Percentiles rank a stretch among this genome's conserved stretches.
Conservation (phyloP, 1,139 yeast species). For the Protomyces macrosporus region DNA sequence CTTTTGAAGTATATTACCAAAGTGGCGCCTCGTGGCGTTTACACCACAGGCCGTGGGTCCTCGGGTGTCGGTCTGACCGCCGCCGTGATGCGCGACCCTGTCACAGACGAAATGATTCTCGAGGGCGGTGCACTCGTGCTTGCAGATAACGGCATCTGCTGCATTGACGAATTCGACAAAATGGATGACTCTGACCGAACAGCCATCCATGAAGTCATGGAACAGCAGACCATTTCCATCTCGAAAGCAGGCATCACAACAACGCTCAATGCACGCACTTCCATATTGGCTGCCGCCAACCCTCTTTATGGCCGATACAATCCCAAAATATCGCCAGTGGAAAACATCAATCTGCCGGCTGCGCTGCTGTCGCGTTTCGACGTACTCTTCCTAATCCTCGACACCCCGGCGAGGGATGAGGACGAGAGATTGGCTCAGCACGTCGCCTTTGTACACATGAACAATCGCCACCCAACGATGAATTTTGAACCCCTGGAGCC, state of each 20-base stretch:
- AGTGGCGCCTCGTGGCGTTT: slow-evolving; percentile 94
- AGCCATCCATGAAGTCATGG: slow-evolving; percentile 99
- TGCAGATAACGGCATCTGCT: slow-evolving; percentile 97
- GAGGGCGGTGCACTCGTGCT: slow-evolving; percentile 98
- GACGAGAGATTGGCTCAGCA: slow-evolving; percentile 88
- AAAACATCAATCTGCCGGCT: slow-evolving; percentile 93
- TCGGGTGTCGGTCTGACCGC: slow-evolving; percentile 99
- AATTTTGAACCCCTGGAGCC: slow-evolving; percentile 75
- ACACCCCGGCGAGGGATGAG: slow-evolving; percentile 69
- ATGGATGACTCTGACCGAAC: slow-evolving; percentile 98
- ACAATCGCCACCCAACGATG: slow-evolving; percentile 75
- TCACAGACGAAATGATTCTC: slow-evolving; percentile 94
- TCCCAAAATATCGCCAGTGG: slow-evolving; percentile 83
- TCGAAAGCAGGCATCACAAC: slow-evolving; percentile 98
- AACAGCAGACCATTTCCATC: slow-evolving; percentile 95
- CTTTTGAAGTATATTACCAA: slow-evolving; percentile 83
- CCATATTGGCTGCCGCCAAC: slow-evolving; percentile 95
- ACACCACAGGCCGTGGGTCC: slow-evolving; percentile 98
- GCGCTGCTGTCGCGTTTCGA: slow-evolving; percentile 95
- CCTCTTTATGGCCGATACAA: slow-evolving; percentile 95
- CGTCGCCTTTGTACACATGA: slow-evolving; percentile 94
- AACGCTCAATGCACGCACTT: slow-evolving; percentile 90
- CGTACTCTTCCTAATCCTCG: slow-evolving; percentile 76
- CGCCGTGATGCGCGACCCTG: slow-evolving; percentile 98
- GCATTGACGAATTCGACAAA: slow-evolving; percentile 98